These are phyloP conservation scores for Arxiozyma slooffiae DNA, from an alignment of 1,139 yeast genomes.

Conservation along the genomic window DNA sequence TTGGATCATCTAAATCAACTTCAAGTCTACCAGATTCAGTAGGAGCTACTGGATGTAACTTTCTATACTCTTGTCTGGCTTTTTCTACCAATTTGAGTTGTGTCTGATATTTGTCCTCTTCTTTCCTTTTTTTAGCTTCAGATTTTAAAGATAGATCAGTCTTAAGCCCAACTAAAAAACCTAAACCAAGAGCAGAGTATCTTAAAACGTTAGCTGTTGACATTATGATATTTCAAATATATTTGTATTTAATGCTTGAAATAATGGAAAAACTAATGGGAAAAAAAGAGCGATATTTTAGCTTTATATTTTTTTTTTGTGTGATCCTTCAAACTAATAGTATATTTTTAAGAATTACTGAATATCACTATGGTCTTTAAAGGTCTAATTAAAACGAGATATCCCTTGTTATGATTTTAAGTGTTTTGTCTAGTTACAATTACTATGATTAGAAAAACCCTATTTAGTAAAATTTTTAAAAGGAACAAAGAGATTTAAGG, in stretches of 20 bases:
- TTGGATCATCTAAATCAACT: slow-evolving; percentile 83
- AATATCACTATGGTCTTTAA: neutral
- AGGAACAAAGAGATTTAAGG: too few species aligned
- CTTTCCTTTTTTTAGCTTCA: slow-evolving; percentile 49
- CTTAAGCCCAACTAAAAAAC: slow-evolving; percentile 79
- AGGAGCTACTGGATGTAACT: slow-evolving; percentile 40
- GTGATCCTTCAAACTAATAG: neutral
- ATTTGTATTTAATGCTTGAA: neutral
- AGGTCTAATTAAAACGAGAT: too few species aligned
- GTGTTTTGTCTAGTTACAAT: too few species aligned
- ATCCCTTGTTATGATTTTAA: neutral
- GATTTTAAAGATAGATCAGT: slow-evolving; percentile 66
- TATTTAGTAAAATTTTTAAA: too few species aligned
- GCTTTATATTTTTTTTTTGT: neutral
- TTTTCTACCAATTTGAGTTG: slow-evolving; percentile 71
- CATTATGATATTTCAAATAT: slow-evolving; percentile 24
- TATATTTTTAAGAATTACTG: too few species aligned
- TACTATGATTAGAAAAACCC: too few species aligned
- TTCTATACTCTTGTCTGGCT: slow-evolving; percentile 84
- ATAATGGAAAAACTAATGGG: neutral
- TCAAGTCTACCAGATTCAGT: slow-evolving; percentile 13
- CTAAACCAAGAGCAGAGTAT: slow-evolving; percentile 86
- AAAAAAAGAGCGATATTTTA: neutral
- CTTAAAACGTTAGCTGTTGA: slow-evolving; percentile 59
- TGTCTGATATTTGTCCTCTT: slow-evolving; percentile 49